These are phyloP conservation scores for Clonostachys byssicola DNA, from an alignment of 2,329 filamentous ascomycete genomes.

Conservation along the genomic window DNA sequence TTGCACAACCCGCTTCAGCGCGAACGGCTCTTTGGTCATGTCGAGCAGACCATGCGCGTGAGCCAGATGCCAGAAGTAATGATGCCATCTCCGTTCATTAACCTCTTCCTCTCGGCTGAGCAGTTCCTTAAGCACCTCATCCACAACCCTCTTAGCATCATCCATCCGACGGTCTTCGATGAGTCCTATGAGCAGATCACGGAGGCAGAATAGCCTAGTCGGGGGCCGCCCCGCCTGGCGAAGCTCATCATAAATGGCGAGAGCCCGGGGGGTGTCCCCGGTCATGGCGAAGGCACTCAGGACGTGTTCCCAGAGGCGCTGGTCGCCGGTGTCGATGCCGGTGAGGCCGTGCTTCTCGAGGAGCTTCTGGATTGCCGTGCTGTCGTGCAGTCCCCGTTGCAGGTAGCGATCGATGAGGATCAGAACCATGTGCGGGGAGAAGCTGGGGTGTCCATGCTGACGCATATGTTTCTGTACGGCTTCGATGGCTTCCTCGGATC, in stretches of 20 bases:
- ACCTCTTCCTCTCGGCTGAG: slow-evolving; percentile 8
- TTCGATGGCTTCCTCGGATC: slow-evolving; percentile 45
- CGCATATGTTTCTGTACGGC: slow-evolving; percentile 62
- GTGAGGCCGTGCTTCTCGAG: slow-evolving; percentile 50
- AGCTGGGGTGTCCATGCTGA: slow-evolving; percentile 36
- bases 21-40: slow-evolving; percentile 9
- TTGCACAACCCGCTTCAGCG: slow-evolving; percentile 6
- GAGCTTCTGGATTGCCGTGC: slow-evolving; percentile 54
- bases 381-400: slow-evolving; percentile 44
- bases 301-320: slow-evolving; percentile 66
- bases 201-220: slow-evolving; percentile 36
- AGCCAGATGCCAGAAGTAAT: slow-evolving; percentile 46
- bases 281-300: slow-evolving; percentile 61
- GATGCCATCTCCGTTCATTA: slow-evolving; percentile 34
- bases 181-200: slow-evolving; percentile 32
- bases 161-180: slow-evolving; percentile 13
- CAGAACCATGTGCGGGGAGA: slow-evolving; percentile 67
- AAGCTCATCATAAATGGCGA: slow-evolving; percentile 42
- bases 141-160: slow-evolving; percentile 25
- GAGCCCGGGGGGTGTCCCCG: slow-evolving; percentile 44
- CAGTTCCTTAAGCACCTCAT: slow-evolving; percentile 14
- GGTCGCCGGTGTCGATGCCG: slow-evolving; percentile 37
- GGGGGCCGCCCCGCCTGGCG: slow-evolving; percentile 27
- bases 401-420: slow-evolving; percentile 69
- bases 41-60: slow-evolving; percentile 30